Base-by-base conservation (phyloP, 345 rosid genomes). In the Eucalyptus cloeziana region DNA sequence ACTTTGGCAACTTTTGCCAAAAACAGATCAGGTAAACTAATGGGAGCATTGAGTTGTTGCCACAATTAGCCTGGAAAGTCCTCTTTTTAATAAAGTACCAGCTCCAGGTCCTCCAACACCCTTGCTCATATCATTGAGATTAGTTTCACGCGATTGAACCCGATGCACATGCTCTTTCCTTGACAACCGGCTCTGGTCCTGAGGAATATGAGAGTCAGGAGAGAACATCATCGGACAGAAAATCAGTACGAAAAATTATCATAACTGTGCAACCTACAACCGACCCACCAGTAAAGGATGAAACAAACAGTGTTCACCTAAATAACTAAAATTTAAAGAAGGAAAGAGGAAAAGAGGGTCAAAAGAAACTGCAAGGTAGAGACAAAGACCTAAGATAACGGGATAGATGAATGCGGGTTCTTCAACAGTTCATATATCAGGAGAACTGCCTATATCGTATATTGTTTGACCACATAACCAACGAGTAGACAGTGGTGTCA, bases 181-280 rank as follows among this genome's bases (percentile, higher is more conserved):
- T 93, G 87, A 88, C 91, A 37, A 67, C 89, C 7, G 93, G 91
- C 45, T 91, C 90, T 49, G 92, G 93, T 86, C 91, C 95, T 93
- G 88, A 13, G 88, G 31, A 88, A 5, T 71, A 71, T 71, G 45
- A 14, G 25, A 64, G 56, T 37, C 27, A 13, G 85, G 16, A 22
- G 27, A 71, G 14, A 76, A 21, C 85, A 76, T 40, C 30, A 76
- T 76, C 85, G 11, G 85, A 76, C 16, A 5, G 22, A 76, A 27
- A 40, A 13, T 76, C 85, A 10, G 47, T 3, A 54, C 31, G 19
- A 31, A 12, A 40, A 50, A 40, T 83, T 40, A 76, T 12, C 47
- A 0, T 21, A 40, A 76, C 85, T 40, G 16, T 40, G 85, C 85
- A 76, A 40, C 85, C 2, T 76, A 76, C 83, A 40, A 37, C 27